phyloP scores from a whole-genome alignment of 306 rosid genomes.

The Malus fusca region DNA sequence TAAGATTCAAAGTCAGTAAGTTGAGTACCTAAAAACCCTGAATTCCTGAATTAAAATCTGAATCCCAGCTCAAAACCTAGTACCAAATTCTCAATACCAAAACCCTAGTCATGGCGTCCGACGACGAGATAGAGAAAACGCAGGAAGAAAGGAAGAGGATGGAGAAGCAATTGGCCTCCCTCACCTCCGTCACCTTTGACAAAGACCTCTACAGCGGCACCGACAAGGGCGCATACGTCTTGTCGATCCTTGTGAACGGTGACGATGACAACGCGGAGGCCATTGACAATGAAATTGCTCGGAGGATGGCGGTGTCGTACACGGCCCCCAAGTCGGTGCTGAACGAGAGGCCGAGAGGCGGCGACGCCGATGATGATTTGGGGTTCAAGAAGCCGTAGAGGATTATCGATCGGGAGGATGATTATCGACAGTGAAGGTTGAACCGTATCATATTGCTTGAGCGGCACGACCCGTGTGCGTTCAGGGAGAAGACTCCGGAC shows the following conservation, averaged over 20 bases:
- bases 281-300: slow-evolving; percentile 44
- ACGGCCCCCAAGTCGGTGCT: slow-evolving; percentile 52
- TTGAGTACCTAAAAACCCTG: no score
- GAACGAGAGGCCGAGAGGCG: slow-evolving; percentile 45
- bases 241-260: slow-evolving; percentile 52
- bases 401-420: slow-evolving; percentile 61
- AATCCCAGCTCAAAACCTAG: no score
- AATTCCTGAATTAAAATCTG: no score
- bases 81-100: not conserved
- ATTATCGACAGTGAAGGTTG: slow-evolving; percentile 47
- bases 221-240: slow-evolving; percentile 40
- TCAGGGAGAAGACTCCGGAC: slow-evolving; percentile 68
- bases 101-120: no score
- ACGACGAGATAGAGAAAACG: no score
- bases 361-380: slow-evolving; percentile 23
- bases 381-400: slow-evolving; percentile 46
- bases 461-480: slow-evolving; percentile 47
- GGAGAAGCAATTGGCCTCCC: no score
- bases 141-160: no score
- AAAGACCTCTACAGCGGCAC: slow-evolving; percentile 47
- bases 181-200: slow-evolving; percentile 47
- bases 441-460: slow-evolving; percentile 53
- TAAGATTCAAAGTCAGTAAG: no score
- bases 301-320: slow-evolving; percentile 37
- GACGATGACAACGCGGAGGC: slow-evolving; percentile 51